Evolutionary conservation across 1,284 basidiomycete species (phyloP).

Genomic region (Heterobasidion annosum): DNA sequence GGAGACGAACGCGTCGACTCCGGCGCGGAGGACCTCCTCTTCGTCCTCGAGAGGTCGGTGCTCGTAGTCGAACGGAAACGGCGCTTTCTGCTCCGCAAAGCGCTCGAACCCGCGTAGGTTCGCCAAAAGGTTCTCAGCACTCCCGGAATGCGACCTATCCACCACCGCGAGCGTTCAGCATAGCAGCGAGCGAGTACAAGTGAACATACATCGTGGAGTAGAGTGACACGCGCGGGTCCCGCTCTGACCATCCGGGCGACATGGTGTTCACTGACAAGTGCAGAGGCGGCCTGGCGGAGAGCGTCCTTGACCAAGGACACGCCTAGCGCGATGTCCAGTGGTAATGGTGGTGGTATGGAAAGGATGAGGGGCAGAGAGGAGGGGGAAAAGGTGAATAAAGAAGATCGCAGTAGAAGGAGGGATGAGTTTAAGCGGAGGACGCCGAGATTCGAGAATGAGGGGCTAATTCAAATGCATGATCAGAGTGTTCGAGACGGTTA

Average conservation of each 20-base stretch:
- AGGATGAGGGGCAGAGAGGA: neutral
- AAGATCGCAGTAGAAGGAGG: neutral
- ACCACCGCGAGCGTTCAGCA: neutral
- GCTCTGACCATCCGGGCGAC: neutral
- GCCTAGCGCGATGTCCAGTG: neutral
- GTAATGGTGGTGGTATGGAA: neutral
- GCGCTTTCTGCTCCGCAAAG: neutral
- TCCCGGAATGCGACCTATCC: conserved; percentile 3
- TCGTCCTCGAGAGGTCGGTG: neutral
- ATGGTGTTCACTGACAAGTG: neutral
- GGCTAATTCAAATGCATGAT: neutral
- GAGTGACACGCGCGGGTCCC: neutral
- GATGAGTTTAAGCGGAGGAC: neutral
- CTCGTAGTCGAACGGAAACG: neutral
- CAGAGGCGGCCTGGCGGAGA: neutral
- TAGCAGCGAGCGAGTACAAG: neutral
- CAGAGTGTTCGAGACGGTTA: neutral
- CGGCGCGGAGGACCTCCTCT: neutral
- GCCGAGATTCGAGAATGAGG: neutral
- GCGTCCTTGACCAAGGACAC: neutral
- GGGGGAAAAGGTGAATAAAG: neutral
- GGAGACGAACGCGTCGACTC: neutral
- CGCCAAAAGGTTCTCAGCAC: conserved; percentile 4
- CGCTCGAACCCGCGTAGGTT: conserved; percentile 4
- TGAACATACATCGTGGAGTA: neutral